Evolutionary conservation across 208 protist genomes (phyloP).

Genomic region (Wallacemonas sp.): DNA sequence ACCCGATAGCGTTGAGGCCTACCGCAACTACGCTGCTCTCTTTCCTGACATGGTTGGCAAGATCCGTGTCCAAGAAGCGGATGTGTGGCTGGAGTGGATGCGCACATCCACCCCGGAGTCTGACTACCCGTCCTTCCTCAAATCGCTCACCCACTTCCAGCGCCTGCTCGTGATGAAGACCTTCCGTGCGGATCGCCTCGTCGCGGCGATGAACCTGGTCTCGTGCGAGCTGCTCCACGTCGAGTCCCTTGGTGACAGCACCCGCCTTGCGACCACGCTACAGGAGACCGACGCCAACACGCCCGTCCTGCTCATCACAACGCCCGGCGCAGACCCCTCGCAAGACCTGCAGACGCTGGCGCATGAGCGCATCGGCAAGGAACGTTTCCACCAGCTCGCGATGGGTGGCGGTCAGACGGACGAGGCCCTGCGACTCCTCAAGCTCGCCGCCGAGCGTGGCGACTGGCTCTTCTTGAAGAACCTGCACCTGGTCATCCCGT

Average conservation of each 20-base stretch:
- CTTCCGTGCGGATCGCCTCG: slow-evolving; percentile 95
- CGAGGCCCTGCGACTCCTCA: slow-evolving; percentile 84
- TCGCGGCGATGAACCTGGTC: slow-evolving; percentile 88
- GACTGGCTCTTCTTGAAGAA: slow-evolving; percentile 97
- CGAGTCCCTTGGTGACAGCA: slow-evolving; percentile 69
- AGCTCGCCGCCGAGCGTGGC: slow-evolving; percentile 68
- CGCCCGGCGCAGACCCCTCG: slow-evolving; percentile 95
- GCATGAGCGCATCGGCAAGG: slow-evolving; percentile 65
- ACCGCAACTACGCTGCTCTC: slow-evolving; percentile 66
- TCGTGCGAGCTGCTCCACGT: slow-evolving; percentile 80
- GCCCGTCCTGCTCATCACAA: slow-evolving; percentile 95
- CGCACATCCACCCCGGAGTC: slow-evolving; percentile 80
- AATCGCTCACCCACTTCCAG: slow-evolving; percentile 92
- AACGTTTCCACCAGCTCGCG: slow-evolving; percentile 91
- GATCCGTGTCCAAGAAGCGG: slow-evolving; percentile 80
- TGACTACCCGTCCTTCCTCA: slow-evolving; percentile 84
- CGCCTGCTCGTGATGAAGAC: slow-evolving; percentile 94
- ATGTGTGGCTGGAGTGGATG: slow-evolving; percentile 93
- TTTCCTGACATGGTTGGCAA: slow-evolving; percentile 75
- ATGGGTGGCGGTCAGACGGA: slow-evolving; percentile 96
- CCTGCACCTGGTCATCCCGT: slow-evolving; percentile 95
- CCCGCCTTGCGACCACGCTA: slow-evolving; percentile 49
- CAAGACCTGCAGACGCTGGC: slow-evolving; percentile 92
- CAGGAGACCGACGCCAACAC: slow-evolving; percentile 45
- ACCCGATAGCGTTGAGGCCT: slow-evolving; percentile 78